Percentiles rank a stretch among this genome's conserved stretches.
Conservation (phyloP, 805 yeast genomes). For the Cyberlindnera xylosilytica region DNA sequence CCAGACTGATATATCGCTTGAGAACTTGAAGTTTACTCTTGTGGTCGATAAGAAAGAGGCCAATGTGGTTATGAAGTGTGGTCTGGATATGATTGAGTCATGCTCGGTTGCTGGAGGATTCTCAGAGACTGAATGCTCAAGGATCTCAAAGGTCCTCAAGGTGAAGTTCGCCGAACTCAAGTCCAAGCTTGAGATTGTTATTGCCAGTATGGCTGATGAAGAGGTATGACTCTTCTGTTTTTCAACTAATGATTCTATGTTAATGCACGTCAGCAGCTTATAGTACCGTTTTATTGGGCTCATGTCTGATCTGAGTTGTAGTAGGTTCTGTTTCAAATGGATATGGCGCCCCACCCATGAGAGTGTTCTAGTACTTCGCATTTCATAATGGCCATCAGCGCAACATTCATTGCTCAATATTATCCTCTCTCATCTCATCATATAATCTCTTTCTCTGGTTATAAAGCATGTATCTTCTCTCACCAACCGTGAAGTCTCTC, state of each 20-base stretch:
- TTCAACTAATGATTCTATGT: too few relatives aligned
- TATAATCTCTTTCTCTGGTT: conserved; percentile 46
- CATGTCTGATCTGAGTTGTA: too few relatives aligned
- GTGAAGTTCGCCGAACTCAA: conserved; percentile 18
- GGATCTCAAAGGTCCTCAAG: conserved; percentile 20
- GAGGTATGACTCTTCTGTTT: conserved; percentile 6
- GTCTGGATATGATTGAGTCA: conserved; percentile 15
- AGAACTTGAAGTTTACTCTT: conserved; percentile 18
- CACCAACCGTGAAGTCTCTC: conserved; percentile 38
- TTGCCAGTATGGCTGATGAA: conserved; percentile 16
- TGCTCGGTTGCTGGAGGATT: conserved; percentile 14
- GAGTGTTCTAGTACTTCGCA: too few relatives aligned
- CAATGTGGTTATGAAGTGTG: conserved; percentile 15
- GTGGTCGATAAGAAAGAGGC: conserved; percentile 10
- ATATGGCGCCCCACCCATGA: too few relatives aligned
- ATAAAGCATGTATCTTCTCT: conserved; percentile 51
- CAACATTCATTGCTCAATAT: not conserved
- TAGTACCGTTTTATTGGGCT: too few relatives aligned
- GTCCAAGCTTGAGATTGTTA: conserved; percentile 17
- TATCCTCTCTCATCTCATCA: conserved; percentile 28
- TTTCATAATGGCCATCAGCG: not conserved
- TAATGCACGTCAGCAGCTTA: too few relatives aligned
- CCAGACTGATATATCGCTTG: conserved; percentile 22
- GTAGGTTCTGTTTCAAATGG: too few relatives aligned
- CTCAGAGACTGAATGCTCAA: conserved; percentile 6